Base-by-base conservation (phyloP, 106 monocot species). In the Dendrobium chrysotoxum region DNA sequence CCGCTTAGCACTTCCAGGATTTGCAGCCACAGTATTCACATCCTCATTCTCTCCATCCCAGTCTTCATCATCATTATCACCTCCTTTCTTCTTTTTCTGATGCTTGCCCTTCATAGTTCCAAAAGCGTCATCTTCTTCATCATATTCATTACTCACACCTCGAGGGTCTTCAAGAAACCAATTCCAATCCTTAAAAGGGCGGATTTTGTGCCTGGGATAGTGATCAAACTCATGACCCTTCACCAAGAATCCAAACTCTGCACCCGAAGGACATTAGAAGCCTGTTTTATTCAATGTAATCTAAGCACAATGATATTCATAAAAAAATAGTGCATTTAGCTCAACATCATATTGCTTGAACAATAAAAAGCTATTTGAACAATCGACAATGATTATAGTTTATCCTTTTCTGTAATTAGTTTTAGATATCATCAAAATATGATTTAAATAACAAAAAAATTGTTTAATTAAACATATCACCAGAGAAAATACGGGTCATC, bases 21-120 rank as follows among this genome's bases (percentile, higher is more conserved):
- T 83, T 38, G 72, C 45, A 23, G 54, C 72, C 15, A 57, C 2
- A 40, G 41, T 77, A 30, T 76, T 81, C 28, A 82, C 79, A 38
- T 88, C 86, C 10, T 83, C 86, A 45, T 80, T 81, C 44, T 88
- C 81, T 31, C 50, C 83, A 30, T 61, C 84, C 91, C 91, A 91
- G 8, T 91, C 88, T 25, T 90, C 90, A 55, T 87, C 76, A 64
- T 76, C 74, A n/a, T 79, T 58, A 40, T 67, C 82, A 12, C 50
- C 75, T n/a, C 45, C 28, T 74, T 74, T 74, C 15, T 35, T 73
- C 11, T 21, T 74, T 30, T 82, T 82, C 67, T 35, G 42, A n/a
- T 38, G 50, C 72, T 53, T 77, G 13, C 61, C 44, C 55, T 65
- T 80, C 23, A 70, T 81, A 12, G 15, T 41, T 41, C 9, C 12